Conservation (phyloP, 208 protist species). For the Acanthamoeba sp. region DNA sequence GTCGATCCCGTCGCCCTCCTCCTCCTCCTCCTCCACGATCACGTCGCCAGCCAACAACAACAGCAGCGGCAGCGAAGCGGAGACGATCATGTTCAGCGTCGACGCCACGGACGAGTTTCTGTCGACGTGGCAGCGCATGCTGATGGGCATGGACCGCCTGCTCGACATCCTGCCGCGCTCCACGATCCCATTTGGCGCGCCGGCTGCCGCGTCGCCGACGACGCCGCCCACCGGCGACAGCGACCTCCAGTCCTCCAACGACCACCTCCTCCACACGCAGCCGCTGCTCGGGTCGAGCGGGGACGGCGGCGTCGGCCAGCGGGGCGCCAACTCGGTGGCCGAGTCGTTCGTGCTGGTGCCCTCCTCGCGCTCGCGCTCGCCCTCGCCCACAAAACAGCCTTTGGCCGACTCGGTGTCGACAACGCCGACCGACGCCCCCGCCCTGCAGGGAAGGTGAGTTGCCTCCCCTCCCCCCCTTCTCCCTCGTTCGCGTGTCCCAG, state of each 20-base stretch:
- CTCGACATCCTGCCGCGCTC: constrained; percentile 8
- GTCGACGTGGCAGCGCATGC: constrained; percentile 29
- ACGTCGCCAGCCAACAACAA: neutral
- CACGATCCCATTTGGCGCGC: neutral
- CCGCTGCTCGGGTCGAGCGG: neutral
- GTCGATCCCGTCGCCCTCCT: neutral
- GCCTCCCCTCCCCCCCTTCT: no score
- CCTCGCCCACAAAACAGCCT: neutral
- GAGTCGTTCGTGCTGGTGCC: constrained; percentile 36
- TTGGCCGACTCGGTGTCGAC: neutral
- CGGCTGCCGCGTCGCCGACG: neutral
- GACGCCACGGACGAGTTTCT: neutral
- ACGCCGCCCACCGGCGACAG: neutral
- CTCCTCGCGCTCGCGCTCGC: neutral
- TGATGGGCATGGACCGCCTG: neutral
- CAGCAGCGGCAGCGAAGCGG: neutral
- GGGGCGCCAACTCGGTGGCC: neutral
- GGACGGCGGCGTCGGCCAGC: neutral
- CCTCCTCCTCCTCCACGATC: no score
- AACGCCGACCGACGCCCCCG: neutral
- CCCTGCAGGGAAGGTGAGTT: neutral
- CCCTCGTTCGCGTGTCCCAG: no score
- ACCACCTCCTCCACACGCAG: no score
- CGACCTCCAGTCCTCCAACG: no score
- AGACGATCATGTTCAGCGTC: neutral